Percentiles rank a stretch among this genome's conserved stretches.
Conservation (phyloP, 257 asterid genomes). For the Knoxia roxburghii region DNA sequence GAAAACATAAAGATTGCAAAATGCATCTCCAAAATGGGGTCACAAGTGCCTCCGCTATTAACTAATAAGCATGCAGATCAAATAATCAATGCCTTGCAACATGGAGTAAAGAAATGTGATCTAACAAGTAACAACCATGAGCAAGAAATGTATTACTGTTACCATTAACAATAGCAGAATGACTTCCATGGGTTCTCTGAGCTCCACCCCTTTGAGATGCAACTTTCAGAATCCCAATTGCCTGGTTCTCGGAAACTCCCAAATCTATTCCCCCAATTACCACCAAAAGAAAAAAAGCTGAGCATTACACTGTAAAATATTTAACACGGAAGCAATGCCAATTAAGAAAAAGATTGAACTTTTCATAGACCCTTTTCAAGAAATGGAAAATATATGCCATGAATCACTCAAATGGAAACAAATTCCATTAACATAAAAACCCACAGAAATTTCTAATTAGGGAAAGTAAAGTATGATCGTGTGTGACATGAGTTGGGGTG, state of each 20-base stretch:
- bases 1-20: not conserved
- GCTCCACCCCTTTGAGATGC: slow-evolving; percentile 49
- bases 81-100: not conserved
- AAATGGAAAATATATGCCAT: not conserved
- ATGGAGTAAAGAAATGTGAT: not conserved
- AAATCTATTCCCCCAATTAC: slow-evolving; percentile 36
- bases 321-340: not conserved
- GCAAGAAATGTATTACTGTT: not conserved
- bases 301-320: not conserved
- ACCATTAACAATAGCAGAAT: slow-evolving; percentile 55
- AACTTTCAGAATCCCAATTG: slow-evolving; percentile 47
- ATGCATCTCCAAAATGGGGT: not conserved
- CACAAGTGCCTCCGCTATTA: not conserved
- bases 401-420: no score
- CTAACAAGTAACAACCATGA: not conserved
- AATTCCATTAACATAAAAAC: not conserved
- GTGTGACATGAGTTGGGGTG: not conserved
- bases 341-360: not conserved
- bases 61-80: not conserved
- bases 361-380: slow-evolving; percentile 3
- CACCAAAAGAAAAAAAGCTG: not conserved
- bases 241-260: slow-evolving; percentile 65
- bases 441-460: not conserved
- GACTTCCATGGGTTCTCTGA: slow-evolving; percentile 35
- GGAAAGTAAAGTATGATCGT: not conserved